Percentiles rank a stretch among this genome's conserved stretches.
Evolutionary conservation across 306 rosid genomes (phyloP).

Genomic region (Carpinus viminea): DNA sequence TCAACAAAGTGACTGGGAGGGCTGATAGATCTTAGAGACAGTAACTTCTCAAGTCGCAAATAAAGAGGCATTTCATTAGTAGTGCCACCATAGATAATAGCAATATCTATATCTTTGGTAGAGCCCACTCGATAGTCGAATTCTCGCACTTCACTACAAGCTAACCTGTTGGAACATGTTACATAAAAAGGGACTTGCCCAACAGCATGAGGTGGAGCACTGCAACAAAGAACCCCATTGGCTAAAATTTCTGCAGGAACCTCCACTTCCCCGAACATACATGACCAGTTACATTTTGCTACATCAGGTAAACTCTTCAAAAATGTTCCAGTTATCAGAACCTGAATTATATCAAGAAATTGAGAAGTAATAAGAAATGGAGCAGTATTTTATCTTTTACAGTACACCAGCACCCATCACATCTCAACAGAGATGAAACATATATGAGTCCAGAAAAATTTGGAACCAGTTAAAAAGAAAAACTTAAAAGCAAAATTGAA

Average conservation of each 20-base stretch:
- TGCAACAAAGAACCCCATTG: conserved; percentile 75
- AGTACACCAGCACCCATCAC: not conserved
- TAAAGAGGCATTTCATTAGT: conserved; percentile 51
- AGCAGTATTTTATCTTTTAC: not conserved
- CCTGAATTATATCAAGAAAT: conserved; percentile 50
- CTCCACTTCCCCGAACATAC: conserved; percentile 96
- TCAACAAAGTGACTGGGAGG: conserved; percentile 42
- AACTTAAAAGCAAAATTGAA: not conserved
- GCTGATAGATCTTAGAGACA: conserved; percentile 46
- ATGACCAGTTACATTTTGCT: conserved; percentile 62
- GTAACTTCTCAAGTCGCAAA: conserved; percentile 50
- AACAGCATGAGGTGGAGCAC: conserved; percentile 63
- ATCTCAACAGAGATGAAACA: not conserved
- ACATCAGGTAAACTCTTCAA: conserved; percentile 49
- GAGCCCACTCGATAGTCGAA: conserved; percentile 63
- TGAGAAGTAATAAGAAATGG: conserved; percentile 11
- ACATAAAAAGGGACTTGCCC: conserved; percentile 87
- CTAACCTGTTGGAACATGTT: conserved; percentile 85
- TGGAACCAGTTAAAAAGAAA: not conserved
- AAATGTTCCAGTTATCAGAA: conserved; percentile 69
- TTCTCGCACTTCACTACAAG: conserved; percentile 91
- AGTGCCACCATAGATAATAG: conserved; percentile 31
- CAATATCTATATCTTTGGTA: conserved; percentile 45
- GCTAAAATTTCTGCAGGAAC: conserved; percentile 78
- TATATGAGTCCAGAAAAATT: not conserved